Conservation (phyloP, 2,329 filamentous ascomycete species). For the Phialophora expanda region DNA sequence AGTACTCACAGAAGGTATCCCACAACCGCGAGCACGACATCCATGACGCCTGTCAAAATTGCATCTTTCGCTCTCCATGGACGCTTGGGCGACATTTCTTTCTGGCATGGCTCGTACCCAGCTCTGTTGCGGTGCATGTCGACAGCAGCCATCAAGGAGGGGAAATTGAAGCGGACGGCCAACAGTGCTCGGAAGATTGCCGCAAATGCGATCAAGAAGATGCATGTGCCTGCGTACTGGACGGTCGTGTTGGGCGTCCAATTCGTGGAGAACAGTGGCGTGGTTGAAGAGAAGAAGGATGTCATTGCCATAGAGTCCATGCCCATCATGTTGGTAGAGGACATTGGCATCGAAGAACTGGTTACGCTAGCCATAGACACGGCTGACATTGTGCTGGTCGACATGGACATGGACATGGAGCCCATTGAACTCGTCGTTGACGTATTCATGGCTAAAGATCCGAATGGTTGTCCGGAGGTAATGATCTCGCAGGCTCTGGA, state of each 20-base stretch:
- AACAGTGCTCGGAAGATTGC: slow-evolving; percentile 71
- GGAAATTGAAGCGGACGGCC: slow-evolving; percentile 55
- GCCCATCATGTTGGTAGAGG: slow-evolving; percentile 23
- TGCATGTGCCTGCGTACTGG: slow-evolving; percentile 83
- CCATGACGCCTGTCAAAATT: slow-evolving; percentile 70
- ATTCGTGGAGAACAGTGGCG: slow-evolving; percentile 66
- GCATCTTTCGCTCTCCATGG: slow-evolving; percentile 67
- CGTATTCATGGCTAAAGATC: background rate
- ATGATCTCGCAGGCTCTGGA: too few relatives aligned
- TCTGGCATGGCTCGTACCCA: background rate
- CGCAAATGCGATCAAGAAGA: slow-evolving; percentile 82
- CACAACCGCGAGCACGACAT: slow-evolving; percentile 73
- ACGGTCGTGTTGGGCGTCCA: slow-evolving; percentile 76
- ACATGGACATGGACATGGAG: background rate
- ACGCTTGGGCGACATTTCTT: slow-evolving; percentile 3
- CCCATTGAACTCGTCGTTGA: background rate
- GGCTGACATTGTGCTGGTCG: slow-evolving; percentile 19
- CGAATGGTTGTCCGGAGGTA: too few relatives aligned
- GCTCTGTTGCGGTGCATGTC: slow-evolving; percentile 4
- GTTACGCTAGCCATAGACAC: slow-evolving; percentile 25
- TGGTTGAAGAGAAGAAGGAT: slow-evolving; percentile 69
- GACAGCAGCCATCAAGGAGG: slow-evolving; percentile 4
- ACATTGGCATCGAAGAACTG: slow-evolving; percentile 18
- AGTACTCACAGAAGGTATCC: slow-evolving; percentile 80
- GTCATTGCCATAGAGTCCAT: slow-evolving; percentile 57